phyloP scores from a whole-genome alignment of 1,284 basidiomycete genomes.

The Gomphus bonarii region DNA sequence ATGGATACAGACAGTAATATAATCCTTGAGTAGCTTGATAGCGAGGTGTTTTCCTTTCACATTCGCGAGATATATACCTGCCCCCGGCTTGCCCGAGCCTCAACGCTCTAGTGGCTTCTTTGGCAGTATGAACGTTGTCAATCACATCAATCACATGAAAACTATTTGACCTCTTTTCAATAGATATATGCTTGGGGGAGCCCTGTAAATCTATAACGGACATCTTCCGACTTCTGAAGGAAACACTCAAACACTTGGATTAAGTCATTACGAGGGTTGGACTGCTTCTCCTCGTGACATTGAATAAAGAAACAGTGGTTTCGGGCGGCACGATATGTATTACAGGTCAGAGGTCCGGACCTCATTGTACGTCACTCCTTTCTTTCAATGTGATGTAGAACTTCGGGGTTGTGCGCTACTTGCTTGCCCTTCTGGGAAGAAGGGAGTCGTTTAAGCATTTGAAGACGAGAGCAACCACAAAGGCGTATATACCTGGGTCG shows the following conservation, averaged over 20 bases:
- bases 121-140: too few species aligned
- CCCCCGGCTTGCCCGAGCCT: not conserved
- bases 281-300: not conserved
- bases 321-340: not conserved
- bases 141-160: too few species aligned
- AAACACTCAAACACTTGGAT: not conserved
- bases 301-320: not conserved
- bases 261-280: not conserved
- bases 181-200: too few species aligned
- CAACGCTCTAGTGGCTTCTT: not conserved
- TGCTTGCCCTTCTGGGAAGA: not conserved
- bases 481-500: not conserved
- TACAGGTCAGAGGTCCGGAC: not conserved
- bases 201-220: too few species aligned
- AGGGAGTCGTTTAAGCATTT: not conserved
- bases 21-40: too few species aligned
- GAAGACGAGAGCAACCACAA: not conserved
- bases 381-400: not conserved
- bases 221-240: not conserved
- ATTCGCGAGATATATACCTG: too few species aligned
- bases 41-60: too few species aligned
- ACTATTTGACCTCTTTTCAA: too few species aligned
- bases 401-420: slow-evolving; percentile 6
- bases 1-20: too few species aligned
- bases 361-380: not conserved